Evolutionary conservation across 2,329 filamentous ascomycete genomes (phyloP).

Genomic region (Talaromyces sp.): DNA sequence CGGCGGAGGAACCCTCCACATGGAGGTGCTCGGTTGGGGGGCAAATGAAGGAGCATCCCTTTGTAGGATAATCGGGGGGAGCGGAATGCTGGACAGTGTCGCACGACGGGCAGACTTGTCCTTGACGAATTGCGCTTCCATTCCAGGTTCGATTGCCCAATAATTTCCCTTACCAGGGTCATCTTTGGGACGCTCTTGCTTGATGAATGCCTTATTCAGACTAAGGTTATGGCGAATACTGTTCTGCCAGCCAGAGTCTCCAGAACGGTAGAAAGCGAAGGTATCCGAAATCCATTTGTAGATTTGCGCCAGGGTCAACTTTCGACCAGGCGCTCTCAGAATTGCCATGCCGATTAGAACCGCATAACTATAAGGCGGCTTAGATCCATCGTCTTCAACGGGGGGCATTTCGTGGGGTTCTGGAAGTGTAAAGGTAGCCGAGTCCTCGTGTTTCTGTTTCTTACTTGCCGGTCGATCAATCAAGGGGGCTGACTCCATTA

Average conservation of each 20-base stretch:
- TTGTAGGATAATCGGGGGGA: constrained; percentile 34
- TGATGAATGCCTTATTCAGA: constrained; percentile 93
- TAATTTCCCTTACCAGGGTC: constrained; percentile 98
- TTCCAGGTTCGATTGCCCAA: constrained; percentile 89
- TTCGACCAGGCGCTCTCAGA: constrained; percentile 75
- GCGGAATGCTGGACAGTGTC: constrained; percentile 46
- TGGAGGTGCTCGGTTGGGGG: constrained; percentile 34
- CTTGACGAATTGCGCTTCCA: constrained; percentile 85
- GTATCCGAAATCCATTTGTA: constrained; percentile 99
- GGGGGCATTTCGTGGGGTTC: constrained; percentile 75
- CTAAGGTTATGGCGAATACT: constrained; percentile 98
- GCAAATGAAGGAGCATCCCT: constrained; percentile 31
- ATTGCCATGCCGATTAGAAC: constrained; percentile 97
- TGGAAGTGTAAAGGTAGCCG: constrained; percentile 55
- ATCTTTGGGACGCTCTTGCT: constrained; percentile 93
- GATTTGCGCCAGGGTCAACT: constrained; percentile 87
- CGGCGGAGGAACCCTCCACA: constrained; percentile 37
- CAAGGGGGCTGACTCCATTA: constrained; percentile 72
- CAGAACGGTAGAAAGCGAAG: constrained; percentile 80
- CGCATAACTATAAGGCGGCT: constrained; percentile 91
- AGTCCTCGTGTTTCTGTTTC: constrained; percentile 64
- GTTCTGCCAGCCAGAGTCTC: constrained; percentile 95
- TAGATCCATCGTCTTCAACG: constrained; percentile 80
- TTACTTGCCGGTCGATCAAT: constrained; percentile 66
- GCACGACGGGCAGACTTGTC: constrained; percentile 64